Evolutionary conservation across 1,284 basidiomycete species (phyloP).

Genomic region (Entoloma clypeatum): DNA sequence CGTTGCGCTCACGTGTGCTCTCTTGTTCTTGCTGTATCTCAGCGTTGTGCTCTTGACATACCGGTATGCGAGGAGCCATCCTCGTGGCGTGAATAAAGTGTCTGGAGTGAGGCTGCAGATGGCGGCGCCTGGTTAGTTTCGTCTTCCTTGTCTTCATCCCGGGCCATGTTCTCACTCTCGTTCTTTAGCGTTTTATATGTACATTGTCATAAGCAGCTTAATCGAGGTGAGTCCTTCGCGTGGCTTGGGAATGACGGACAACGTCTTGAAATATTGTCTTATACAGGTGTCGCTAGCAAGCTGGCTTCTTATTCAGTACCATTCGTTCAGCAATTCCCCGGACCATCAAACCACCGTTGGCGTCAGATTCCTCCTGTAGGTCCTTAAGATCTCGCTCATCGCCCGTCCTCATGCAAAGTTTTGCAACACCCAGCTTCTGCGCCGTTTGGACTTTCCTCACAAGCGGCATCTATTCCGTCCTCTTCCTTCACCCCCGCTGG

Average conservation of each 20-base stretch:
- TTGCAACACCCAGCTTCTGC: constrained; percentile 38
- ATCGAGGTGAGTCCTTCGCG: constrained; percentile 35
- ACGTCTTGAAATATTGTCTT: not conserved
- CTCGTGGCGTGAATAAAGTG: constrained; percentile 45
- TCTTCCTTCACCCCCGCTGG: constrained; percentile 55
- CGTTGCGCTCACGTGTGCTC: constrained; percentile 41
- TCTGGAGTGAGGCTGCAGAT: constrained; percentile 41
- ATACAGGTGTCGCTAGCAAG: constrained; percentile 47
- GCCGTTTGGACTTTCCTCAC: constrained; percentile 55
- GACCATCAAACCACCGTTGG: constrained; percentile 36
- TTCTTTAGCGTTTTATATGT: constrained; percentile 43
- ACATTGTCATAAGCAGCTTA: constrained; percentile 44
- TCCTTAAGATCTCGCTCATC: constrained; percentile 6
- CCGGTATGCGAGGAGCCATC: constrained; percentile 40
- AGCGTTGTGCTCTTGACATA: constrained; percentile 45
- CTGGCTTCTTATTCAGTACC: constrained; percentile 55
- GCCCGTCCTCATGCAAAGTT: not conserved
- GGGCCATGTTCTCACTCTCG: not conserved
- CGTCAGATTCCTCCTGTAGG: constrained; percentile 45
- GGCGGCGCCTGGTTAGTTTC: constrained; percentile 46
- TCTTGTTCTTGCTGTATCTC: constrained; percentile 38
- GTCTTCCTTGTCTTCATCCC: not conserved
- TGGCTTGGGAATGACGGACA: not conserved
- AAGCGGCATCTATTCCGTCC: constrained; percentile 44
- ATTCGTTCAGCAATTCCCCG: constrained; percentile 46